A percentile compares a stretch with the other conserved stretches of the same genome.
phyloP scores from a whole-genome alignment of 176 grass and related monocot genomes.

The Bonia amplexicaulis region DNA sequence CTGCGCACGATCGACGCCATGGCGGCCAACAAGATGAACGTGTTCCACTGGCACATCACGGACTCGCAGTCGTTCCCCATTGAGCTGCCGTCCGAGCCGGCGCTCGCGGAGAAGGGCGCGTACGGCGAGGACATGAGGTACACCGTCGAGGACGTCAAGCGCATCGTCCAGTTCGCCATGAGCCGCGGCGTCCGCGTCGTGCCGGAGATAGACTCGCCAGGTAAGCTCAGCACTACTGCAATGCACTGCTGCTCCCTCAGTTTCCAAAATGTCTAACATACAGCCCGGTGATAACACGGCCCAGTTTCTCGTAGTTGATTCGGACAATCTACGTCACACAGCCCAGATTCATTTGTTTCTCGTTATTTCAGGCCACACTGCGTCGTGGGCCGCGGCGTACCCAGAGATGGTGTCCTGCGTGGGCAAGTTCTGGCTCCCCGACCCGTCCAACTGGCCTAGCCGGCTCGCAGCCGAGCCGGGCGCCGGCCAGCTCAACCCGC shows the following conservation, averaged over 20 bases:
- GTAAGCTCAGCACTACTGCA: slow-evolving; percentile 11
- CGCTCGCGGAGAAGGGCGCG: slow-evolving; percentile 58
- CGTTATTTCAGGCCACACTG: slow-evolving; percentile 52
- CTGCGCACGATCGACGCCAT: slow-evolving; percentile 80
- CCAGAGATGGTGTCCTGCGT: slow-evolving; percentile 62
- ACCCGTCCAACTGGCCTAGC: slow-evolving; percentile 15
- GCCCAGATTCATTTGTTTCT: background rate
- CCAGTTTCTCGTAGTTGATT: background rate
- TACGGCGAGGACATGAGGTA: slow-evolving; percentile 72
- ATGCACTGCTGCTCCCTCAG: background rate
- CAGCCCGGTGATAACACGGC: background rate
- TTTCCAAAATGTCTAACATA: background rate
- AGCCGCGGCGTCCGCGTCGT: slow-evolving; percentile 67
- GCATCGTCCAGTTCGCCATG: slow-evolving; percentile 59
- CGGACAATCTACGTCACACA: background rate
- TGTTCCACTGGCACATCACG: slow-evolving; percentile 98
- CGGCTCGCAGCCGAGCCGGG: slow-evolving; percentile 66
- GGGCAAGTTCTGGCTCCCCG: slow-evolving; percentile 71
- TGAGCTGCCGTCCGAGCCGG: slow-evolving; percentile 63
- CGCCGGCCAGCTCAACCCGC: slow-evolving; percentile 79
- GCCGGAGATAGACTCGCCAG: slow-evolving; percentile 85
- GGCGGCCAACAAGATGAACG: slow-evolving; percentile 92
- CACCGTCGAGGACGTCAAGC: slow-evolving; percentile 56
- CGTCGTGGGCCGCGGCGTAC: slow-evolving; percentile 78
- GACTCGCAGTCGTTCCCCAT: slow-evolving; percentile 93